Evolutionary conservation across 768 basidiomycete species (phyloP).

Genomic region (Pisolithus albus): DNA sequence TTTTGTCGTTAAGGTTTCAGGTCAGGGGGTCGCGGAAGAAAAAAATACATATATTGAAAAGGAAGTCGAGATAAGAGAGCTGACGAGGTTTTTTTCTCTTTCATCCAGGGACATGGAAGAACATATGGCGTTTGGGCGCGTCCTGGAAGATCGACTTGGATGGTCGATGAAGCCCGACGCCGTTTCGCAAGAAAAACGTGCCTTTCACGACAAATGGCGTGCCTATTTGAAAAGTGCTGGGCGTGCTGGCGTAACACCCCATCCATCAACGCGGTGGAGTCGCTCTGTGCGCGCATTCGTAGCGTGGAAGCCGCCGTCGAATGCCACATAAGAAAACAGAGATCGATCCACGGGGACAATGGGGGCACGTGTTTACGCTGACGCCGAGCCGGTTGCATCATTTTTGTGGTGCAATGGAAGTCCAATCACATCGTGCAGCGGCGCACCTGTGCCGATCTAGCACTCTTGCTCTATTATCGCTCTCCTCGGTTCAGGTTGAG

Average conservation of each 20-base stretch:
- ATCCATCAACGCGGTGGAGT: constrained; percentile 35
- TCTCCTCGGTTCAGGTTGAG: neutral
- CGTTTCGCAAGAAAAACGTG: constrained; percentile 44
- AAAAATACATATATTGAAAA: neutral
- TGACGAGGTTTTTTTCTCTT: neutral
- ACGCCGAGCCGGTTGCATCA: too few relatives aligned
- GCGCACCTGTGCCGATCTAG: neutral
- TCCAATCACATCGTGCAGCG: neutral
- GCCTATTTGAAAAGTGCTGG: neutral
- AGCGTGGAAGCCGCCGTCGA: constrained; percentile 45
- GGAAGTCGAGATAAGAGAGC: neutral
- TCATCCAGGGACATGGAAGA: constrained; percentile 57
- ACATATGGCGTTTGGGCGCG: constrained; percentile 40
- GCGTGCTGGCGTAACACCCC: neutral
- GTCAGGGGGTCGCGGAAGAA: neutral
- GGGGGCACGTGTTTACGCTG: neutral
- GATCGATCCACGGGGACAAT: neutral
- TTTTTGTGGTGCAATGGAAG: neutral
- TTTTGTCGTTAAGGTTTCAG: neutral
- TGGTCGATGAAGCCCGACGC: constrained; percentile 39
- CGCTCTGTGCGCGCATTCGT: constrained; percentile 48
- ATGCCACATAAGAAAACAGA: neutral
- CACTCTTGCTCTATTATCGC: neutral
- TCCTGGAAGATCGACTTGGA: constrained; percentile 42
- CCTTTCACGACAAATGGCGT: constrained; percentile 55